These are phyloP conservation scores for Citrus mangshanensis DNA, from an alignment of 345 rosid genomes.

Conservation along the genomic window DNA sequence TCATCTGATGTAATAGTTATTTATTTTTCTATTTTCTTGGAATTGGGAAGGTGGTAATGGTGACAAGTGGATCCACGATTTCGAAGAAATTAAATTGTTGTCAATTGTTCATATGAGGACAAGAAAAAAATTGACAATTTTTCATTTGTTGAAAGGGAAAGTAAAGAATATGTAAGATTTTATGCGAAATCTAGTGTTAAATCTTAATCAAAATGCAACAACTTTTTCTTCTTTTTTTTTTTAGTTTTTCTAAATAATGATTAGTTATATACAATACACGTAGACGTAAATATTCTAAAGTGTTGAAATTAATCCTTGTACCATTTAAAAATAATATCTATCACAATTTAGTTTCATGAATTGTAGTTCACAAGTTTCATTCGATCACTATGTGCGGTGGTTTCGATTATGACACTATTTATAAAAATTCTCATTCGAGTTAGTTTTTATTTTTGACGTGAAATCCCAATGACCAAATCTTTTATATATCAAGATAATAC, in stretches of 20 bases:
- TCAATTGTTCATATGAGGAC: background rate
- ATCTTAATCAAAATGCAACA: background rate
- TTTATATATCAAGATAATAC: no score
- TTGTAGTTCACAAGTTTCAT: no score
- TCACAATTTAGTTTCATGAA: no score
- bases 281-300: background rate
- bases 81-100: background rate
- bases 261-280: no score
- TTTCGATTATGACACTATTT: no score
- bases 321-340: no score
- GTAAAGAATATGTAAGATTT: background rate
- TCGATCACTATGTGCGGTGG: no score
- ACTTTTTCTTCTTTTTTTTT: background rate
- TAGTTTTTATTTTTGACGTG: background rate
- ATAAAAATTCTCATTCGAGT: background rate
- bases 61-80: background rate
- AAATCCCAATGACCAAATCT: background rate
- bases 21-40: no score
- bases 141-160: background rate
- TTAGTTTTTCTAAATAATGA: background rate
- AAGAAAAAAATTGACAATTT: background rate
- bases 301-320: background rate
- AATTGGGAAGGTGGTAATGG: background rate
- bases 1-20: background rate
- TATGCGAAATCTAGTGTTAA: background rate